phyloP scores from a whole-genome alignment of 495 filamentous ascomycete genomes.

The Daldinia childiae region DNA sequence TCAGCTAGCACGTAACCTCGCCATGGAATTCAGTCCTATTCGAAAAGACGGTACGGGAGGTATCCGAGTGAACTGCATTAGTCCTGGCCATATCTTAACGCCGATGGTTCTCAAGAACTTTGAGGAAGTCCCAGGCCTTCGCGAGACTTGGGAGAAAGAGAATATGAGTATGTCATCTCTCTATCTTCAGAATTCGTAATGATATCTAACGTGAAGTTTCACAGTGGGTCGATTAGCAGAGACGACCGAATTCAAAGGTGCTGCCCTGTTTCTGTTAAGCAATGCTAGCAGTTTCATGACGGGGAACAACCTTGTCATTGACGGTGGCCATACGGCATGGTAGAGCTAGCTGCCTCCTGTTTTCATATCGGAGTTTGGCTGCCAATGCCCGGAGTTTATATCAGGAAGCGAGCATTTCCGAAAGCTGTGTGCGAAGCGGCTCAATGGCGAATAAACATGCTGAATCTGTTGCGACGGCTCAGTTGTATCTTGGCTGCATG shows the following conservation, averaged over 20 bases:
- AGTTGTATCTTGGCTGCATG: constrained; percentile 7
- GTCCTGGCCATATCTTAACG: constrained; percentile 76
- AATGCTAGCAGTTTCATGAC: constrained; percentile 79
- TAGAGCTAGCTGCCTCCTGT: constrained; percentile 17
- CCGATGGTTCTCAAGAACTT: constrained; percentile 77
- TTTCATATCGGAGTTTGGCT: constrained; percentile 23
- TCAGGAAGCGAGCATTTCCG: neutral
- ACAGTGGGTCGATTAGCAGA: constrained; percentile 65
- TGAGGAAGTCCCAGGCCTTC: constrained; percentile 66
- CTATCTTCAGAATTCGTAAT: neutral
- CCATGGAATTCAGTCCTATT: constrained; percentile 74
- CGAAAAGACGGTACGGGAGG: constrained; percentile 56
- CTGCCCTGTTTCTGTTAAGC: constrained; percentile 65
- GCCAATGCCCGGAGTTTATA: constrained; percentile 7
- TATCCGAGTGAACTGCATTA: constrained; percentile 73
- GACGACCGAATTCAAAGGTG: constrained; percentile 73
- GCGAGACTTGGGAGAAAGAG: constrained; percentile 69
- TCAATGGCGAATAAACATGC: neutral
- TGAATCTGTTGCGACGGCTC: neutral
- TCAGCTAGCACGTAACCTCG: constrained; percentile 69
- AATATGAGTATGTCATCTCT: constrained; percentile 63
- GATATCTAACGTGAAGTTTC: constrained; percentile 9
- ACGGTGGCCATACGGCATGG: constrained; percentile 67
- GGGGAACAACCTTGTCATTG: constrained; percentile 67
- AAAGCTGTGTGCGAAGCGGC: neutral